Evolutionary conservation across 306 rosid species (phyloP).

Genomic region (Parietaria judaica): DNA sequence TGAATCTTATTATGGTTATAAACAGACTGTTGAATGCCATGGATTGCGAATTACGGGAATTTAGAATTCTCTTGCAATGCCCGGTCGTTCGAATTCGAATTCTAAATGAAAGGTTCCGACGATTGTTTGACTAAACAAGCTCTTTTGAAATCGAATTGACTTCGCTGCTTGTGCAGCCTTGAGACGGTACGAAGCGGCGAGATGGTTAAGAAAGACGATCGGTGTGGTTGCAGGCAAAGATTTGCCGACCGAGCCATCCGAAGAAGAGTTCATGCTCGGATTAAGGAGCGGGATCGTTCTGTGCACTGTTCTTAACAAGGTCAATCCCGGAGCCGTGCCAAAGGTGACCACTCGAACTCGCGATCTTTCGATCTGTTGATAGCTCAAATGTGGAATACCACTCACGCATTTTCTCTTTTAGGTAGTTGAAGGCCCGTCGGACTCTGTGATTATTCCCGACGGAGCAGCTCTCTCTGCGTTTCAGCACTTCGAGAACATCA

Average conservation of each 20-base stretch:
- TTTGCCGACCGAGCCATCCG: constrained; percentile 88
- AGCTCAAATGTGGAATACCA: too few relatives aligned
- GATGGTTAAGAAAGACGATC: constrained; percentile 65
- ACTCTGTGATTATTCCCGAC: constrained; percentile 36
- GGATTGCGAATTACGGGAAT: background rate
- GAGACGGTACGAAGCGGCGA: constrained; percentile 86
- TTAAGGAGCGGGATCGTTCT: constrained; percentile 86
- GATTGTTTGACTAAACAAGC: too few relatives aligned
- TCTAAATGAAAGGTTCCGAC: background rate
- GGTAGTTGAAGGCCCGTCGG: constrained; percentile 54
- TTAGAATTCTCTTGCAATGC: background rate
- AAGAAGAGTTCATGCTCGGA: constrained; percentile 74
- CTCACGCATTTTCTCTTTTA: background rate
- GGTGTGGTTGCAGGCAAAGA: constrained; percentile 86
- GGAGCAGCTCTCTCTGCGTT: constrained; percentile 58
- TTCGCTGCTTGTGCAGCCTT: constrained; percentile 38
- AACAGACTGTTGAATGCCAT: too few relatives aligned
- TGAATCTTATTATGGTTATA: background rate
- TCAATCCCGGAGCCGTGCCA: constrained; percentile 65
- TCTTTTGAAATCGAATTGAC: background rate
- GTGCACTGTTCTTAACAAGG: constrained; percentile 73
- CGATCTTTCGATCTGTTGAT: constrained; percentile 1
- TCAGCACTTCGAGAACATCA: constrained; percentile 52
- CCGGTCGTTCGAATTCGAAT: background rate
- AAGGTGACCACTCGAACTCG: constrained; percentile 42